Evolutionary conservation across 768 basidiomycete genomes (phyloP).

Genomic region (Cystobasidium tubakii): DNA sequence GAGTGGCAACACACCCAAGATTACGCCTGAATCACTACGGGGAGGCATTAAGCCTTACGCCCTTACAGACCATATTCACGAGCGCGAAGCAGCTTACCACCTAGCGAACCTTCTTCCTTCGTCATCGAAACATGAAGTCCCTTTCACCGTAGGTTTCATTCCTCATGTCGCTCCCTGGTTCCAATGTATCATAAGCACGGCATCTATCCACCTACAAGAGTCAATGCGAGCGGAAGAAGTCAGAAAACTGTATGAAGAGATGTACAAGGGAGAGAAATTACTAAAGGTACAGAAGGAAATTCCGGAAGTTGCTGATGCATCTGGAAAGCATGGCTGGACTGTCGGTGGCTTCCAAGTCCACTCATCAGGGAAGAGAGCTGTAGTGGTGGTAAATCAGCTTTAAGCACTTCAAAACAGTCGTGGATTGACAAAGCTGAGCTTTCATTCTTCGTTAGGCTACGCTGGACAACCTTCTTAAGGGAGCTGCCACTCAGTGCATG

Average conservation of each 20-base stretch:
- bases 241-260: slow-evolving; percentile 64
- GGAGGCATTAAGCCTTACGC: slow-evolving; percentile 78
- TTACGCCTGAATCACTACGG: slow-evolving; percentile 65
- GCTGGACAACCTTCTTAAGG: slow-evolving; percentile 92
- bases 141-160: slow-evolving; percentile 68
- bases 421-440: too few relatives aligned
- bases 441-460: slow-evolving; percentile 62
- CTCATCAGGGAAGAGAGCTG: slow-evolving; percentile 77
- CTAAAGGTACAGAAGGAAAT: slow-evolving; percentile 64
- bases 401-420: background rate
- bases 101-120: slow-evolving; percentile 74
- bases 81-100: slow-evolving; percentile 85
- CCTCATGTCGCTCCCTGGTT: slow-evolving; percentile 90
- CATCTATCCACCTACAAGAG: slow-evolving; percentile 70
- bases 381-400: slow-evolving; percentile 68
- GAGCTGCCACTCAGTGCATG: slow-evolving; percentile 96
- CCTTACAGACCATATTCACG: slow-evolving; percentile 96
- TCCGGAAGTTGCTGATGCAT: slow-evolving; percentile 66
- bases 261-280: slow-evolving; percentile 69
- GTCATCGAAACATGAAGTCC: slow-evolving; percentile 9
- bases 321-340: slow-evolving; percentile 77
- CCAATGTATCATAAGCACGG: slow-evolving; percentile 84
- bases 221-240: slow-evolving; percentile 68
- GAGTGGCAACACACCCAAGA: slow-evolving; percentile 72
- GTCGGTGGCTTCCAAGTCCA: slow-evolving; percentile 93